A percentile compares a stretch with the other conserved stretches of the same genome.
phyloP scores from a whole-genome alignment of 2,329 filamentous ascomycete species.

The Coniella lustricola region DNA sequence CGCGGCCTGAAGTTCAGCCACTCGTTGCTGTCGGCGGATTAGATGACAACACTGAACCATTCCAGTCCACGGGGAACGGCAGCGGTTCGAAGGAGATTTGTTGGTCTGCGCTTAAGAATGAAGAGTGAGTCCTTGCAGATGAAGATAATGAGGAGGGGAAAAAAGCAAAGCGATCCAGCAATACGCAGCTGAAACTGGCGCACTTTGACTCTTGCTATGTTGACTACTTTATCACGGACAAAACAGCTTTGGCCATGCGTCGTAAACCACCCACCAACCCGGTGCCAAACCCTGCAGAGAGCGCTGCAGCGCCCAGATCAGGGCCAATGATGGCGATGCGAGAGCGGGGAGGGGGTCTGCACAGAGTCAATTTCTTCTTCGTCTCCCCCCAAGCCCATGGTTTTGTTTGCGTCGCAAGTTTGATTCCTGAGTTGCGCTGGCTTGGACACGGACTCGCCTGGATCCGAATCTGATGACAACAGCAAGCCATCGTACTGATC shows the following conservation, averaged over 20 bases:
- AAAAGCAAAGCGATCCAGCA: no score
- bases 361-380: not conserved
- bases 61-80: constrained; percentile 2
- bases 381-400: not conserved
- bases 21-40: constrained; percentile 4
- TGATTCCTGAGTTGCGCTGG: not conserved
- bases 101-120: not conserved
- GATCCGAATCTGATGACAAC: no score
- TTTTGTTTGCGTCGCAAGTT: constrained; percentile 4
- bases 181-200: no score
- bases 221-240: no score
- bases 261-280: no score
- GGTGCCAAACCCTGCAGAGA: no score
- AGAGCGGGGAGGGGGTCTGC: constrained; percentile 8
- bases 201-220: no score
- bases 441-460: no score
- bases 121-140: not conserved
- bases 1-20: not conserved
- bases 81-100: not conserved
- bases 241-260: no score
- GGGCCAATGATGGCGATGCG: not conserved
- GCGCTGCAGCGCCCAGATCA: not conserved
- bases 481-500: not conserved
- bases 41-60: constrained; percentile 8
- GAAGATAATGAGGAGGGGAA: no score